Evolutionary conservation across 768 basidiomycete species (phyloP).

Genomic region (Tubosaeta brunneosetosa): DNA sequence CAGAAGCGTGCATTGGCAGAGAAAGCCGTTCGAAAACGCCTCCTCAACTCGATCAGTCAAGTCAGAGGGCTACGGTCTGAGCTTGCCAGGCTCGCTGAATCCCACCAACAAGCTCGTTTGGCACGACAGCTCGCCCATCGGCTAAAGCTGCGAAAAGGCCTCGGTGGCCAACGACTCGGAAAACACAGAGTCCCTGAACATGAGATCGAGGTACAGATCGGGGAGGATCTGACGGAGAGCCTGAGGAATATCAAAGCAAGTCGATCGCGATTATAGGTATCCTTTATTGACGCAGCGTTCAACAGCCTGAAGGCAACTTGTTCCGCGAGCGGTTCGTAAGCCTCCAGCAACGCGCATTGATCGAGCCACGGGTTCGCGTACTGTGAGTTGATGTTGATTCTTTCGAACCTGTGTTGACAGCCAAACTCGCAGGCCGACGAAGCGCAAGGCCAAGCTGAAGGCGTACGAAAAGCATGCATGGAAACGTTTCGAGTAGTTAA

Average conservation of each 20-base stretch:
- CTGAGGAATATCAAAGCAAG: slow-evolving; percentile 77
- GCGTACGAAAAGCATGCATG: slow-evolving; percentile 79
- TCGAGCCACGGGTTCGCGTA: slow-evolving; percentile 82
- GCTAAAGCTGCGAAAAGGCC: slow-evolving; percentile 55
- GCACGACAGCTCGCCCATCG: slow-evolving; percentile 39
- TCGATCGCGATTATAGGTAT: neutral
- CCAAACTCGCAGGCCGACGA: slow-evolving; percentile 20
- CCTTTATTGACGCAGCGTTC: neutral
- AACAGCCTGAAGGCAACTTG: slow-evolving; percentile 87
- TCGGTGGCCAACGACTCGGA: slow-evolving; percentile 73
- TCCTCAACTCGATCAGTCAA: slow-evolving; percentile 54
- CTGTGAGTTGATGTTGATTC: slow-evolving; percentile 44
- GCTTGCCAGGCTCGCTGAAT: slow-evolving; percentile 32
- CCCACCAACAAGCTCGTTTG: slow-evolving; percentile 35
- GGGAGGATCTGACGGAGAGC: slow-evolving; percentile 85
- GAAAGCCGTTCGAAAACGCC: slow-evolving; percentile 53
- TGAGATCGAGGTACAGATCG: slow-evolving; percentile 79
- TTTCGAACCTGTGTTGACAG: neutral
- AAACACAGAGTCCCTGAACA: slow-evolving; percentile 70
- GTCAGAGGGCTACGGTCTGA: slow-evolving; percentile 49
- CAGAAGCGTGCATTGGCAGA: slow-evolving; percentile 66
- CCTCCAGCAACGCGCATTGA: slow-evolving; percentile 79
- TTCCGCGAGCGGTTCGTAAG: slow-evolving; percentile 87
- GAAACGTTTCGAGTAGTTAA: slow-evolving; percentile 58
- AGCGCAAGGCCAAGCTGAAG: slow-evolving; percentile 42